phyloP scores from a whole-genome alignment of 768 basidiomycete species.

The Mycena maculata region DNA sequence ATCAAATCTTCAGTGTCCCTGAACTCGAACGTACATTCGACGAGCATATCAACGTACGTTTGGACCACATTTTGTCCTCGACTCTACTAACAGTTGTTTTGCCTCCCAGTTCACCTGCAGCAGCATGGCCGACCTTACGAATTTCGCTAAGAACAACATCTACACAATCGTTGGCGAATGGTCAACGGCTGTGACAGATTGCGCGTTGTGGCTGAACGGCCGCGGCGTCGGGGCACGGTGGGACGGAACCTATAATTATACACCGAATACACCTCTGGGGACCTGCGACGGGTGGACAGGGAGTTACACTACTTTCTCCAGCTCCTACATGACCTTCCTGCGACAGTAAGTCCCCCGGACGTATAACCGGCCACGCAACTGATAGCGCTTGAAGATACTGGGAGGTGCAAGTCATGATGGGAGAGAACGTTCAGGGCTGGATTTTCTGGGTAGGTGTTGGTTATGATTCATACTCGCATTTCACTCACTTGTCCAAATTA shows the following conservation, averaged over 20 bases:
- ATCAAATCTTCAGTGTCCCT: constrained; percentile 75
- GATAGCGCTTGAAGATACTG: constrained; percentile 64
- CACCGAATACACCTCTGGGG: constrained; percentile 60
- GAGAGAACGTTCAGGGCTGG: constrained; percentile 80
- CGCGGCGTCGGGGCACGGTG: constrained; percentile 76
- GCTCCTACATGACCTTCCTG: constrained; percentile 71
- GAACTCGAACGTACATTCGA: constrained; percentile 66
- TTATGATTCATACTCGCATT: background rate
- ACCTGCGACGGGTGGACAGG: constrained; percentile 75
- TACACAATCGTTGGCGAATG: constrained; percentile 88
- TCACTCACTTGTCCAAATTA: constrained; percentile 50
- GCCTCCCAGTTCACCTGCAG: constrained; percentile 64
- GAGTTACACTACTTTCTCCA: constrained; percentile 64
- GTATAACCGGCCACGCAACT: background rate
- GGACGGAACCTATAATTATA: constrained; percentile 68
- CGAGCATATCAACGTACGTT: constrained; percentile 66
- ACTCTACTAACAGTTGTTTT: background rate
- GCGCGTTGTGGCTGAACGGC: constrained; percentile 84
- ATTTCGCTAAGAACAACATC: constrained; percentile 64
- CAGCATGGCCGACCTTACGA: constrained; percentile 55
- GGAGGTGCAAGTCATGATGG: constrained; percentile 82
- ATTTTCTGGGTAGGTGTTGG: constrained; percentile 62
- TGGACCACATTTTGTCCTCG: background rate
- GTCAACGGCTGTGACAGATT: constrained; percentile 80
- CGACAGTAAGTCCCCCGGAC: constrained; percentile 58